These are phyloP conservation scores for Parathielavia hyrcaniae DNA, from an alignment of 495 filamentous ascomycete species.

Conservation along the genomic window DNA sequence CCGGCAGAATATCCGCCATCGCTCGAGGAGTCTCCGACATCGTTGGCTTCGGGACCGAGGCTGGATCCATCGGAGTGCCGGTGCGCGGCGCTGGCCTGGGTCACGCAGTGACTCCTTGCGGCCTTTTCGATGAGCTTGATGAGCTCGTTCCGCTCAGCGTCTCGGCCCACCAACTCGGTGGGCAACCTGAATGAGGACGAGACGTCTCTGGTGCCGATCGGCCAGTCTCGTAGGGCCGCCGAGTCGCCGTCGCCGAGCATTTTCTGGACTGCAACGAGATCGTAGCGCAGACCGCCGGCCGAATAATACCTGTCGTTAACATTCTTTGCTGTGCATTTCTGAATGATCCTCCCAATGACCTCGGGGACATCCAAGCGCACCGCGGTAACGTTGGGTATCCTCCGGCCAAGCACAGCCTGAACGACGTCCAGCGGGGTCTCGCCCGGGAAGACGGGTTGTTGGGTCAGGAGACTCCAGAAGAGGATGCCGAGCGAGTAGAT, in stretches of 20 bases:
- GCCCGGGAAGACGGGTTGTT: slow-evolving; percentile 69
- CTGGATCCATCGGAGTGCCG: slow-evolving; percentile 51
- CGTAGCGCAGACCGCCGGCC: slow-evolving; percentile 70
- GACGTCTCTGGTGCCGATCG: slow-evolving; percentile 67
- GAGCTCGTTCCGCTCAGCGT: slow-evolving; percentile 61
- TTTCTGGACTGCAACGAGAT: slow-evolving; percentile 61
- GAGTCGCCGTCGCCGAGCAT: slow-evolving; percentile 70
- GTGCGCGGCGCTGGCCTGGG: slow-evolving; percentile 40
- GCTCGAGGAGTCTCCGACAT: slow-evolving; percentile 48
- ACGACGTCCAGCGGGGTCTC: slow-evolving; percentile 77
- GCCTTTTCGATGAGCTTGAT: slow-evolving; percentile 67
- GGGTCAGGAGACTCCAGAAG: slow-evolving; percentile 79
- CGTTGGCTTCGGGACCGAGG: slow-evolving; percentile 50
- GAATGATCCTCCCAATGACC: slow-evolving; percentile 69
- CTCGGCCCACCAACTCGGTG: slow-evolving; percentile 68
- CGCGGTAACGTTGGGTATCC: slow-evolving; percentile 65
- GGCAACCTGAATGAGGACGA: slow-evolving; percentile 84
- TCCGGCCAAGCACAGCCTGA: slow-evolving; percentile 71
- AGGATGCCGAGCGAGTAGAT: slow-evolving; percentile 82
- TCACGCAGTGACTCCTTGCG: slow-evolving; percentile 50
- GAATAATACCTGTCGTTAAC: slow-evolving; percentile 81
- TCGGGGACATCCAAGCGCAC: slow-evolving; percentile 76
- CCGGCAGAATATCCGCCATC: slow-evolving; percentile 47
- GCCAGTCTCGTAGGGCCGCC: slow-evolving; percentile 59
- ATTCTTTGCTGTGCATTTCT: slow-evolving; percentile 83